These are phyloP conservation scores for Cadophora luteo-olivacea DNA, from an alignment of 2,329 filamentous ascomycete species.

Conservation along the genomic window DNA sequence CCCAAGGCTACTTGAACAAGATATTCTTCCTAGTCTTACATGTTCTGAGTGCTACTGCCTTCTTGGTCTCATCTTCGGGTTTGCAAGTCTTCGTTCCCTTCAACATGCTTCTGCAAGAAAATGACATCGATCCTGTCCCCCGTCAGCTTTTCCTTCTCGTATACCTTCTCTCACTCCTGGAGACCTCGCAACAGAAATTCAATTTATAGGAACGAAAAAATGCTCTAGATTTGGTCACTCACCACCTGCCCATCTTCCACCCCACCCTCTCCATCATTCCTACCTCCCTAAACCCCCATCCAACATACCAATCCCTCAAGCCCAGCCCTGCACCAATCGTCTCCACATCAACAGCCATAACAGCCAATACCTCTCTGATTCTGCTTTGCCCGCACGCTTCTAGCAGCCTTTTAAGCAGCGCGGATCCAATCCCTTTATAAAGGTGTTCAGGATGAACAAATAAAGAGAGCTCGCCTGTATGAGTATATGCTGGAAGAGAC, in stretches of 20 bases:
- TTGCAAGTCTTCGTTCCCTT: background rate
- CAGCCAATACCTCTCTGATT: background rate
- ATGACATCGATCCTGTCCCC: background rate
- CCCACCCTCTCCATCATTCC: constrained; percentile 11
- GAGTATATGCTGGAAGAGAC: background rate
- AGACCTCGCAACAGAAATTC: too few relatives aligned
- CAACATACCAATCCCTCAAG: constrained; percentile 5
- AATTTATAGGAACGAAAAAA: too few relatives aligned
- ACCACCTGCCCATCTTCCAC: constrained; percentile 4
- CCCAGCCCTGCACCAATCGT: background rate
- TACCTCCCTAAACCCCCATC: background rate
- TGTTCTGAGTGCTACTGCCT: too few relatives aligned
- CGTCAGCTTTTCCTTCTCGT: background rate
- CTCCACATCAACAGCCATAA: constrained; percentile 6
- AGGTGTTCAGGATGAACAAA: background rate
- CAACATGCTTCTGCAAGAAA: background rate
- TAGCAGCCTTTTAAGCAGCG: background rate
- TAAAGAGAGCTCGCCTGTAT: background rate
- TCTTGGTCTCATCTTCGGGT: too few relatives aligned
- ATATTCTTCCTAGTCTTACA: too few relatives aligned
- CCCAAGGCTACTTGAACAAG: constrained; percentile 7
- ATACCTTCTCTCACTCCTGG: background rate
- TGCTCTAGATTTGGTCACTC: background rate
- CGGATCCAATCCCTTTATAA: background rate
- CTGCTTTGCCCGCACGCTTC: background rate